Base-by-base conservation (phyloP, 2,329 filamentous ascomycete species). In the Cercospora sp. region DNA sequence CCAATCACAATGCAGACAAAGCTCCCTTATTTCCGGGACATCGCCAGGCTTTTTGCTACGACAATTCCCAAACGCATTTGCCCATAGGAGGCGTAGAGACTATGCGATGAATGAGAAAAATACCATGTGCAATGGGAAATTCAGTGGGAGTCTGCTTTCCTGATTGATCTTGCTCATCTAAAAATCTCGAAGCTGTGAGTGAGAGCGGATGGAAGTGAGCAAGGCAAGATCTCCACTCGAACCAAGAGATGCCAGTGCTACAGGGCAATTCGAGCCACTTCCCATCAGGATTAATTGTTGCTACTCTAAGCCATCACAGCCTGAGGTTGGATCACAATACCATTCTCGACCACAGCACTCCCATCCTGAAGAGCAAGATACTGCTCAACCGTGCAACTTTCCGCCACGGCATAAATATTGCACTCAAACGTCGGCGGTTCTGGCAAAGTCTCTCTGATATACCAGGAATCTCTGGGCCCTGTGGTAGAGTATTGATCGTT, bases 341-440 rank as follows among this genome's bases (percentile, higher is more conserved):
- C 85, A 69, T 86, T 78, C 69, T 80, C 75, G n/a, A 86, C 76
- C 20, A 81, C 63, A 1, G 83, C 84, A 12, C 79, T 80, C 5
- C 82, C 83, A 68, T 83, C 80, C 8, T 74, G 60, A 8, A 86
- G 75, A n/a, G 78, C 77, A 18, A 73, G 73, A 30, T 78, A 73
- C 75, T 85, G 81, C 3, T 84, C 81, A 0, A 79, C 73, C 0
- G 81, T 84, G 67, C 84, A 86, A 1, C 78, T 82, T 0, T 70
- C 65, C 12, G 64, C 40, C 33, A 81, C 66, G 4, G 75, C 73
- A 61, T 81, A 78, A 20, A 84, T 75, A 72, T 86, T 85, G 69
- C 84, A 86, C 30, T 70, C 58, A n/a, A 71, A 59, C 12, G 75
- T 78, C 26, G 75, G 74, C 26, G 75, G 74, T 2, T 78, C 75